Evolutionary conservation across 2,329 filamentous ascomycete genomes (phyloP).

Genomic region (Thelonectria olida): DNA sequence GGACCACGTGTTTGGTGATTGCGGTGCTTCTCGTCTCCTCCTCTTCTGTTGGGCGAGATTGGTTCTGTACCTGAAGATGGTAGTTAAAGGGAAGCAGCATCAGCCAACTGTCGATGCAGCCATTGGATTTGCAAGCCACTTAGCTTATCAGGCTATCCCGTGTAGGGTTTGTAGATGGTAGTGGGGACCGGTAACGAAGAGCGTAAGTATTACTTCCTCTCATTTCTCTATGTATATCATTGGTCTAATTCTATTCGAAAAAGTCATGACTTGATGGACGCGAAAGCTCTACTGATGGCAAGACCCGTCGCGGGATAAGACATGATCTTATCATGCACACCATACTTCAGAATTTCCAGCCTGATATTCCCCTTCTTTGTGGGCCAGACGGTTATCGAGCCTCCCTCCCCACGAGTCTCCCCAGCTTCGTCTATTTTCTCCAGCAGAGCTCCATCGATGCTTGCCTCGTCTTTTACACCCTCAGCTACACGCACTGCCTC

Average conservation of each 20-base stretch:
- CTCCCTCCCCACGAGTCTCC: constrained; percentile 50
- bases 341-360: constrained; percentile 60
- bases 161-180: too few species aligned
- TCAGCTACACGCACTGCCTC: constrained; percentile 56
- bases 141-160: too few species aligned
- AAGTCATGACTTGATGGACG: neutral
- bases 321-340: constrained; percentile 62
- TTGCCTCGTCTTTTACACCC: constrained; percentile 42
- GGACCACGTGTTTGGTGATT: neutral
- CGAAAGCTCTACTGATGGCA: constrained; percentile 46
- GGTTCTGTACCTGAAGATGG: too few species aligned
- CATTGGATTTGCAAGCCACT: too few species aligned
- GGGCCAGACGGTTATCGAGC: constrained; percentile 55
- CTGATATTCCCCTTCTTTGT: constrained; percentile 53
- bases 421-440: constrained; percentile 29
- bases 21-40: neutral
- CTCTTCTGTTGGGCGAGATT: too few species aligned
- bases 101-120: too few species aligned
- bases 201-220: too few species aligned
- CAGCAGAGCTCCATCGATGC: constrained; percentile 9
- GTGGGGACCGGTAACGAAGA: too few species aligned
- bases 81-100: too few species aligned
- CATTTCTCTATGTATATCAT: neutral
- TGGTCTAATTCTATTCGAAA: neutral
- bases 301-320: constrained; percentile 57